phyloP scores from a whole-genome alignment of 331 rosid species.

The Malus hybrid region DNA sequence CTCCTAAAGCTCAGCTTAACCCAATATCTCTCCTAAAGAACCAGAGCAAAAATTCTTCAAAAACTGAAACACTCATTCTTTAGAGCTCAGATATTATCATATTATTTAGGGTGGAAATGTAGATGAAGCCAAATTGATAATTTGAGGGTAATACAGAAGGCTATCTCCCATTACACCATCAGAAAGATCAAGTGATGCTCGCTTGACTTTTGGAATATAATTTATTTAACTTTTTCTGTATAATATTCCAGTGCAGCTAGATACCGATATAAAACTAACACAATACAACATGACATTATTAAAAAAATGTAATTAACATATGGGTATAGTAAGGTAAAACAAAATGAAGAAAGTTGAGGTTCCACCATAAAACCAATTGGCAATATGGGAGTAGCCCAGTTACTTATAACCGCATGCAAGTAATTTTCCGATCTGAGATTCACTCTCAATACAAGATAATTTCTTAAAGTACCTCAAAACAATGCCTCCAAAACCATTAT shows the following conservation, averaged over 20 bases:
- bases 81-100: background rate
- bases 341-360: too few relatives aligned
- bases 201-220: background rate
- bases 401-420: too few relatives aligned
- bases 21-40: background rate
- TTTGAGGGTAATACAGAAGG: background rate
- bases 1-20: background rate
- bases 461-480: constrained; percentile 57
- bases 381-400: too few relatives aligned
- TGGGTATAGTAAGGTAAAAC: background rate
- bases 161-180: background rate
- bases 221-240: background rate
- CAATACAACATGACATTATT: background rate
- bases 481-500: constrained; percentile 87
- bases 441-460: background rate
- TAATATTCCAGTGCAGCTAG: background rate
- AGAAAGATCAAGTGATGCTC: background rate
- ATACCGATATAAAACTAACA: background rate
- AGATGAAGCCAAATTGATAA: background rate
- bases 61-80: background rate
- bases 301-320: background rate
- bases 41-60: background rate
- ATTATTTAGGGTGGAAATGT: background rate
- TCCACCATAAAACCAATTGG: too few relatives aligned
- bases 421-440: too few relatives aligned